Evolutionary conservation across 441 rosid genomes (phyloP).

Genomic region (Syzygium syzygioides): DNA sequence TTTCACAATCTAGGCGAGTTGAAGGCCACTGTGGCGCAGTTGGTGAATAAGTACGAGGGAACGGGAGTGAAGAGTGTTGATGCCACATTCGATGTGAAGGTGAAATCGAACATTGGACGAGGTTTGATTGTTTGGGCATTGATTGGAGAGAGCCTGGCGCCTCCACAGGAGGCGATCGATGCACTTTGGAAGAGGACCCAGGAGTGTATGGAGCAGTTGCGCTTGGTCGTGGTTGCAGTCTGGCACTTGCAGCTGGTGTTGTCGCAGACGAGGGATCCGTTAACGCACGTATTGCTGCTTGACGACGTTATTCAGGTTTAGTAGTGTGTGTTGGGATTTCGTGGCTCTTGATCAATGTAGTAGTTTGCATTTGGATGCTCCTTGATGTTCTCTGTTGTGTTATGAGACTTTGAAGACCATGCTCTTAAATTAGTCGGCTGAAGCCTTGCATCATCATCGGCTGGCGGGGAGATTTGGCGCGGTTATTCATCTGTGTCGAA

Average conservation of each 20-base stretch:
- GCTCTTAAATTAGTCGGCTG: background rate
- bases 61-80: conserved; percentile 73
- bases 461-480: background rate
- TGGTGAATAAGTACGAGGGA: conserved; percentile 70
- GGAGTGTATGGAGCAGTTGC: conserved; percentile 82
- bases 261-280: too few species aligned
- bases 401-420: background rate
- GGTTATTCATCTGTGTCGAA: background rate
- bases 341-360: too few species aligned
- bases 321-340: too few species aligned
- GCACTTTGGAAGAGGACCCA: conserved; percentile 90
- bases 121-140: conserved; percentile 74
- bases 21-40: conserved; percentile 61
- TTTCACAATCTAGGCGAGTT: conserved; percentile 91
- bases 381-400: background rate
- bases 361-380: too few species aligned
- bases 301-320: too few species aligned
- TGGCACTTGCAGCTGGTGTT: too few species aligned
- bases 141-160: conserved; percentile 45
- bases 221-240: conserved; percentile 67
- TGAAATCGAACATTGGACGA: conserved; percentile 44
- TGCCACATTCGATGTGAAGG: conserved; percentile 85
- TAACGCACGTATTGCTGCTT: too few species aligned
- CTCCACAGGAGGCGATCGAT: conserved; percentile 63
- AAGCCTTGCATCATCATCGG: background rate